These are phyloP conservation scores for Nepenthes gracilis DNA, from an alignment of 148 eudicot species.

Conservation along the genomic window DNA sequence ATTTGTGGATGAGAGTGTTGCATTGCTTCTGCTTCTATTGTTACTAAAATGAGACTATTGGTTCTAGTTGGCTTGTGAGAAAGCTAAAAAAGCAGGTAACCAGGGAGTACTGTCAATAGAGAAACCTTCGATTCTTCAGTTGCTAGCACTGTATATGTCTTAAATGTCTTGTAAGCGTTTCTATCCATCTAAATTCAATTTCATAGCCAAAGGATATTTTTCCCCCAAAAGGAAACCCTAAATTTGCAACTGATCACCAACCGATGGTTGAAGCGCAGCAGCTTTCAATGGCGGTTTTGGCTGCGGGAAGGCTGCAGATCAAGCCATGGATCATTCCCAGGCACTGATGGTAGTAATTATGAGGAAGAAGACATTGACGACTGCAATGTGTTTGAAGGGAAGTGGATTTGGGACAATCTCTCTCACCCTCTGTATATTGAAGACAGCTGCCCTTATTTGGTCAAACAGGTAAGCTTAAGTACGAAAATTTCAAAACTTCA, in stretches of 20 bases:
- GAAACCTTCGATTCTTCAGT: constrained; percentile 20
- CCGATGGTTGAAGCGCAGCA: constrained; percentile 1
- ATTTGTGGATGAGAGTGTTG: neutral
- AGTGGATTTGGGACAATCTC: constrained; percentile 69
- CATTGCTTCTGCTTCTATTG: neutral
- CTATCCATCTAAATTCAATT: too few relatives aligned
- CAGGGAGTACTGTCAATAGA: constrained; percentile 27
- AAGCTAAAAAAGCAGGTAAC: constrained; percentile 50
- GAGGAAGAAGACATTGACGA: constrained; percentile 52
- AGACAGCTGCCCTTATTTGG: constrained; percentile 59
- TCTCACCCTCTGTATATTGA: constrained; percentile 54
- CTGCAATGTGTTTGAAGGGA: constrained; percentile 72
- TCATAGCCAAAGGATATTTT: too few relatives aligned
- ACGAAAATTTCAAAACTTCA: neutral
- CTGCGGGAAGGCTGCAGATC: constrained; percentile 8
- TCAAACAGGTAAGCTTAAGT: constrained; percentile 11
- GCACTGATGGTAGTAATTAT: constrained; percentile 10
- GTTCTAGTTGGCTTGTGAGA: constrained; percentile 82
- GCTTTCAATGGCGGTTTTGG: constrained; percentile 27
- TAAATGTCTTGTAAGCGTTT: too few relatives aligned
- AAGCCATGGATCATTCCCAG: constrained; percentile 2
- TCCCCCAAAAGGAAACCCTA: too few relatives aligned
- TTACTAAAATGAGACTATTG: neutral
- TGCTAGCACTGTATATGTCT: neutral
- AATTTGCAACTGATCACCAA: neutral